phyloP scores from a whole-genome alignment of 441 rosid genomes.

The Biscutella laevigata region DNA sequence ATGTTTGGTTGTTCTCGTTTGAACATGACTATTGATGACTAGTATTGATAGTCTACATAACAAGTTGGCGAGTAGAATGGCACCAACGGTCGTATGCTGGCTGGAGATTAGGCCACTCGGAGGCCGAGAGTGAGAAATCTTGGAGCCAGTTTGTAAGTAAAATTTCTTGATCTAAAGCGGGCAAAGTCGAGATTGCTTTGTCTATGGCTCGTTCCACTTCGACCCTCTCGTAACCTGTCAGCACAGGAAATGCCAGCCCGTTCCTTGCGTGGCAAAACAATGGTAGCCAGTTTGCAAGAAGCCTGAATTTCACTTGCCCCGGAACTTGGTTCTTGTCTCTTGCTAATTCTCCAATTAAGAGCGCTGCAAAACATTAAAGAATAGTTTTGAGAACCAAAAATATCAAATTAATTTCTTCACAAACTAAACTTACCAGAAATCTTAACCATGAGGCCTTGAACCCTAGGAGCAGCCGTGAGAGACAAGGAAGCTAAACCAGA shows the following conservation, averaged over 20 bases:
- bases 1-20: neutral
- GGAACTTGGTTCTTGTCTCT: conserved; percentile 29
- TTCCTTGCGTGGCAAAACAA: conserved; percentile 54
- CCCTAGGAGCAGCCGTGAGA: conserved; percentile 52
- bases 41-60: conserved; percentile 15
- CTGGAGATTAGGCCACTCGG: conserved; percentile 78
- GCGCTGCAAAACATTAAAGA: conserved; percentile 31
- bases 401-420: too few relatives aligned
- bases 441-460: conserved; percentile 56
- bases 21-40: conserved; percentile 1
- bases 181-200: conserved; percentile 41
- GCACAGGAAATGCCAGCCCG: conserved; percentile 45
- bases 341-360: conserved; percentile 43
- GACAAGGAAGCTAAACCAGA: conserved; percentile 52
- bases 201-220: conserved; percentile 63
- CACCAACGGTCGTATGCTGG: conserved; percentile 67
- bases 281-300: conserved; percentile 54
- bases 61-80: conserved; percentile 42
- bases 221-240: conserved; percentile 49
- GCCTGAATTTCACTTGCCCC: conserved; percentile 49
- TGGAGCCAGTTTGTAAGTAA: conserved; percentile 73
- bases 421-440: conserved; percentile 34
- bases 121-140: conserved; percentile 45
- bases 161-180: conserved; percentile 55
- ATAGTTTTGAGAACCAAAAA: too few relatives aligned